Percentiles rank a stretch among this genome's conserved stretches.
These are phyloP conservation scores for Kodamaea fukazawae DNA, from an alignment of 805 yeast genomes.

Conservation along the genomic window DNA sequence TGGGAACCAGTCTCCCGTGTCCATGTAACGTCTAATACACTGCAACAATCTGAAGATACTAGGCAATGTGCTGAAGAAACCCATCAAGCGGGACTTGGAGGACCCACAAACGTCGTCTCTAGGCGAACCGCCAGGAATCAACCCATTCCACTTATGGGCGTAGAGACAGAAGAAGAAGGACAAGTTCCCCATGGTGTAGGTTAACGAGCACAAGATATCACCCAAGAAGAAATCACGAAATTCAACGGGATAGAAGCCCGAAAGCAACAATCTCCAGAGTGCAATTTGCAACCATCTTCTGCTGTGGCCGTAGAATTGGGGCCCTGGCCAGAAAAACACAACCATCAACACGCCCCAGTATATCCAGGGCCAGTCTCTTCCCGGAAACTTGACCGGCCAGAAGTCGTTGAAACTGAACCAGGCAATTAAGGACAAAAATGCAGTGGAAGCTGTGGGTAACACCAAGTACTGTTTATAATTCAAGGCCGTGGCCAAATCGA, in stretches of 20 bases:
- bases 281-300: slow-evolving; percentile 77
- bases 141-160: slow-evolving; percentile 64
- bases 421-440: slow-evolving; percentile 55
- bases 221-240: slow-evolving; percentile 92
- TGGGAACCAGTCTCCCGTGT: slow-evolving; percentile 95
- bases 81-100: slow-evolving; percentile 69
- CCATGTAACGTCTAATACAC: slow-evolving; percentile 86
- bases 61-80: slow-evolving; percentile 81
- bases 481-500: slow-evolving; percentile 63
- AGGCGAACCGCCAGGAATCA: slow-evolving; percentile 33
- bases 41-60: slow-evolving; percentile 88
- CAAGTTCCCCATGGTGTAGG: slow-evolving; percentile 82
- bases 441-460: slow-evolving; percentile 58
- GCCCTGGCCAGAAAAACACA: slow-evolving; percentile 60
- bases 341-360: slow-evolving; percentile 54
- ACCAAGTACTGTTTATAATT: slow-evolving; percentile 65
- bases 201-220: slow-evolving; percentile 83
- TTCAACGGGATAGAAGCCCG: slow-evolving; percentile 93
- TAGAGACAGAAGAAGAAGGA: slow-evolving; percentile 86
- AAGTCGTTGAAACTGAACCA: slow-evolving; percentile 77
- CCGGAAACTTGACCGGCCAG: slow-evolving; percentile 59
- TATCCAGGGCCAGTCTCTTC: slow-evolving; percentile 77
- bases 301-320: slow-evolving; percentile 54
- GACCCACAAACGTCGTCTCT: slow-evolving; percentile 63
- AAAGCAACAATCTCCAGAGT: slow-evolving; percentile 64